phyloP scores from a whole-genome alignment of 768 basidiomycete genomes.

The Naganishia kalamii region DNA sequence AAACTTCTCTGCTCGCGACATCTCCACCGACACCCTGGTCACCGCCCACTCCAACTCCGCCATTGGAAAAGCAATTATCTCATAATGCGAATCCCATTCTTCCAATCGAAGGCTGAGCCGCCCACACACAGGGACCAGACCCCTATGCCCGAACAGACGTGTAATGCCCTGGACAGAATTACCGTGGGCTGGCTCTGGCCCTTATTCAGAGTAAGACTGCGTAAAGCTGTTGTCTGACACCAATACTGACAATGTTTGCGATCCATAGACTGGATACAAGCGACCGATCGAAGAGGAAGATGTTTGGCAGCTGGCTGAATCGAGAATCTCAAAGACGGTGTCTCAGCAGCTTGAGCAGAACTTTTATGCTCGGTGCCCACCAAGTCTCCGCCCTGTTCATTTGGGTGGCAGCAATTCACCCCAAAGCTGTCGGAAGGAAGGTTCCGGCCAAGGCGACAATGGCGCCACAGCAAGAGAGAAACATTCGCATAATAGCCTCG shows the following conservation, averaged over 20 bases:
- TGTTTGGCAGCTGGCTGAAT: conserved; percentile 16
- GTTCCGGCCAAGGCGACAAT: not conserved
- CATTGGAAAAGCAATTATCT: too few species aligned
- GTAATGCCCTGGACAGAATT: not conserved
- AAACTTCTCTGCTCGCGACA: too few species aligned
- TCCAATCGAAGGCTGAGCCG: too few species aligned
- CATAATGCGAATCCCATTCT: too few species aligned
- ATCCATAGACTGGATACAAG: conserved; percentile 10
- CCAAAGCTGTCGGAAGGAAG: not conserved
- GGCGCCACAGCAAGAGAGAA: too few species aligned
- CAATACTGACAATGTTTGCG: not conserved
- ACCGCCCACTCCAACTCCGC: too few species aligned
- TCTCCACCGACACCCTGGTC: too few species aligned
- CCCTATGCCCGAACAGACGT: not conserved
- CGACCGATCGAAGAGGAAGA: conserved; percentile 12
- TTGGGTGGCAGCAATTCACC: not conserved
- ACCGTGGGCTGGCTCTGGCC: conserved; percentile 20
- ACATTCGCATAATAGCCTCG: too few species aligned
- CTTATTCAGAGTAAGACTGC: not conserved
- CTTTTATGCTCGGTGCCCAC: conserved; percentile 17
- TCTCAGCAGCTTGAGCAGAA: conserved; percentile 13
- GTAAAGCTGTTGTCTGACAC: not conserved
- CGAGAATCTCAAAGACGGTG: not conserved
- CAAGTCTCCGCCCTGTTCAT: not conserved
- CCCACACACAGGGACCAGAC: too few species aligned